Evolutionary conservation across 2,329 filamentous ascomycete genomes (phyloP), one percentile per base, ranked within the genome.

Genomic region (Calonectria honghensis): DNA sequence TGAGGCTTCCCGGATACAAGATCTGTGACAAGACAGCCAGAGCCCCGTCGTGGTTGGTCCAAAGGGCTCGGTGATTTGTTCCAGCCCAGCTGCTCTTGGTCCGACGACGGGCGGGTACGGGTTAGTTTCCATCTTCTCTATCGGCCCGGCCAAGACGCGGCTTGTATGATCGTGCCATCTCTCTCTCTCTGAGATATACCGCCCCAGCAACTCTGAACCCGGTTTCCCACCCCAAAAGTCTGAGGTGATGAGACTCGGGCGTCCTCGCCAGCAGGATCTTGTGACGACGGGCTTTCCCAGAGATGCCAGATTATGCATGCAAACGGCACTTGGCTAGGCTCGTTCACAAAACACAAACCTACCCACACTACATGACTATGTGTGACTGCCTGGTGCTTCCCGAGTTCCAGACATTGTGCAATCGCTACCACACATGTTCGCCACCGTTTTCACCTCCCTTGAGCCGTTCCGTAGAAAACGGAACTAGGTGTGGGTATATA

Each of bases 21-120:
- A 37, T 37, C 57, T 24, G 57, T 41, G 57, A 37, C 57, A 41
- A 27, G 11, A 27, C 18, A 29, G 35, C n/a, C 37, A 61, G 7
- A 10, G 16, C 35, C 35, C 20, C 20, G 9, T 41, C 9, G 35
- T 61, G 57, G 57, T 61, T 61, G 35, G 35, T n/a, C 51, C 35
- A n/a, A 27, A 41, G 35, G 57, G 57, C 35, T 27, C n/a, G n/a
- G 57, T 61, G 57, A 54, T 54, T 54, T 54, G 57, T 41, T 61
- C 35, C 57, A 41, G 35, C 6, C 9, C 57, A 61, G 57, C 57
- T 61, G 57, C 16, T 24, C 39, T 61, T 37, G 24, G 35, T 61
- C n/a, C n/a, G 18, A 27, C 3, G 20, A n/a, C 6, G 39, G 20
- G 13, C 35, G 57, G 57, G 35, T 27, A n/a, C 35, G 57, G n/a